A percentile compares a stretch with the other conserved stretches of the same genome.
These are phyloP conservation scores for Graphiopsis chlorocephala DNA, from an alignment of 2,329 filamentous ascomycete genomes.

Conservation along the genomic window DNA sequence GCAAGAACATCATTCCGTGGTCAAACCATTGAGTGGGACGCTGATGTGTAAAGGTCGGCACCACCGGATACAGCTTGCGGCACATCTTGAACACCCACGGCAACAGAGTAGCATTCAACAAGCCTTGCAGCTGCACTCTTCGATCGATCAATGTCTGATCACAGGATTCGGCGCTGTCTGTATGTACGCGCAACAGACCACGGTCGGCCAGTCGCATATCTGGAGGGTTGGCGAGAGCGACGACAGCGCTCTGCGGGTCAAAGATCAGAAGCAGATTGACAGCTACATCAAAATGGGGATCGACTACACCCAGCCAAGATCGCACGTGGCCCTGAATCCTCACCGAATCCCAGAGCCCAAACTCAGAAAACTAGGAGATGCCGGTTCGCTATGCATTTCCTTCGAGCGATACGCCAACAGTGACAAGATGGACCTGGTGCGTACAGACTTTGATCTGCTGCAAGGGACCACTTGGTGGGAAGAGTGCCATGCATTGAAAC, in stretches of 20 bases:
- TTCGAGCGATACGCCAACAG: neutral
- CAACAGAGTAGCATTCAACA: neutral
- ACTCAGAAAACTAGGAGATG: neutral
- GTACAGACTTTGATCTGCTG: neutral
- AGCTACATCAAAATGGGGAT: neutral
- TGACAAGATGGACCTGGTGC: neutral
- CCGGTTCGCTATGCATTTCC: neutral
- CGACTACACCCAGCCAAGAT: neutral
- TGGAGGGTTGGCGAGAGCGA: neutral
- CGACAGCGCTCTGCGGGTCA: neutral
- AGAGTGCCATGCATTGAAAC: neutral
- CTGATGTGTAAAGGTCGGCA: neutral
- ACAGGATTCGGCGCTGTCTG: neutral
- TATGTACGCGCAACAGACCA: neutral
- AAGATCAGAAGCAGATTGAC: neutral
- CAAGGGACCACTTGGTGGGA: neutral
- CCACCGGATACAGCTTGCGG: neutral
- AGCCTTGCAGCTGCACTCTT: neutral
- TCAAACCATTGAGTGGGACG: neutral
- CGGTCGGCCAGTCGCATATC: neutral
- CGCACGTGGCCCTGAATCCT: neutral
- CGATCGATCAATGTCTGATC: neutral
- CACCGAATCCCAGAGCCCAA: neutral
- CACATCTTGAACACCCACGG: neutral
- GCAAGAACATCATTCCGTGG: neutral